Conservation (phyloP, 2,329 filamentous ascomycete genomes). For the Graphilbum sp. region DNA sequence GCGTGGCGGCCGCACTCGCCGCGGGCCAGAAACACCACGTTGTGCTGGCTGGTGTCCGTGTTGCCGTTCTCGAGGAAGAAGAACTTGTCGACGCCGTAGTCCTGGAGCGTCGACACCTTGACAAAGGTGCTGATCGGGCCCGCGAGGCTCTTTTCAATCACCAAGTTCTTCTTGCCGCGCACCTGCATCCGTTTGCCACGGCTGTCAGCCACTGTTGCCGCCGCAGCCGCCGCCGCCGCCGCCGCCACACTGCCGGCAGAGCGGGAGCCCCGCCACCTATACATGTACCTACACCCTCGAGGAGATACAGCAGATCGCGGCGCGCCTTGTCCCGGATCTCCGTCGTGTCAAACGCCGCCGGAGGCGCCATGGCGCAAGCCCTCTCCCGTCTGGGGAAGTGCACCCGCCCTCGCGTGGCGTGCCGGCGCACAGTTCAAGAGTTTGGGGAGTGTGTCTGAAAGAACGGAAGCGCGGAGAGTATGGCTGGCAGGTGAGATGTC, state of each 20-base stretch:
- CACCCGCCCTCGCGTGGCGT: no score
- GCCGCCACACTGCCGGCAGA: no score
- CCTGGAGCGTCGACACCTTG: conserved; percentile 88
- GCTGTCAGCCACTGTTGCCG: no score
- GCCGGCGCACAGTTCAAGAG: no score
- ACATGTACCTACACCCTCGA: conserved; percentile 95
- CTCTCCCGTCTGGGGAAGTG: neutral
- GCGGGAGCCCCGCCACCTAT: no score
- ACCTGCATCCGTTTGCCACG: conserved; percentile 48
- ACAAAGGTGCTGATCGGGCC: conserved; percentile 82
- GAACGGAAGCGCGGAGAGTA: no score
- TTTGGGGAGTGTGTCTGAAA: no score
- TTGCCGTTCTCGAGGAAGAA: conserved; percentile 96
- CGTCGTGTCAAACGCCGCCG: conserved; percentile 54
- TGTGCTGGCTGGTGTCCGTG: conserved; percentile 83
- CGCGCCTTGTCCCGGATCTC: conserved; percentile 69
- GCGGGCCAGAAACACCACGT: conserved; percentile 83
- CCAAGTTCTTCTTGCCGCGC: conserved; percentile 94
- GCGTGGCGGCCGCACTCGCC: conserved; percentile 79
- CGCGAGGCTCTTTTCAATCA: conserved; percentile 80
- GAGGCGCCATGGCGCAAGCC: conserved; percentile 42
- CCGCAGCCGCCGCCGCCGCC: no score
- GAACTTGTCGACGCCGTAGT: conserved; percentile 95
- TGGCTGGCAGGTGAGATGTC: no score
- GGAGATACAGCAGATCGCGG: conserved; percentile 74